Evolutionary conservation across 768 basidiomycete species (phyloP).

Genomic region (Rhodotorula kratochvilovae): DNA sequence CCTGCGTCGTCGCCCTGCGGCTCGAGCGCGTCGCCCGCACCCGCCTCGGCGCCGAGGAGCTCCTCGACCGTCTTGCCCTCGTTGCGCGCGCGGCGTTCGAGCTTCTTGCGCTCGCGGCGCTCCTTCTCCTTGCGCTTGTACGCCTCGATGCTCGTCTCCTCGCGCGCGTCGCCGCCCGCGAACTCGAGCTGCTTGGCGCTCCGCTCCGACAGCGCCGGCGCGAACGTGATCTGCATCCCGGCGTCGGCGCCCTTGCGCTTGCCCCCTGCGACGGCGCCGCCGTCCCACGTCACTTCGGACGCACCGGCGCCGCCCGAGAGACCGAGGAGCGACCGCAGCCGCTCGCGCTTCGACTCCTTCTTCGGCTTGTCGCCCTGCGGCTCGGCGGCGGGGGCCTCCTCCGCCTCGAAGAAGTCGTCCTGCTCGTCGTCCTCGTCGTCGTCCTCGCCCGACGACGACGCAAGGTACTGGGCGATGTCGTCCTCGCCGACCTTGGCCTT

Average conservation of each 20-base stretch:
- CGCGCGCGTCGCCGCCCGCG: slow-evolving; percentile 48
- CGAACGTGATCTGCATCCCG: slow-evolving; percentile 95
- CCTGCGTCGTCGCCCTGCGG: slow-evolving; percentile 35
- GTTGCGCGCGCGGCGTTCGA: slow-evolving; percentile 55
- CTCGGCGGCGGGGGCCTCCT: slow-evolving; percentile 50
- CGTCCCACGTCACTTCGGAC: slow-evolving; percentile 32
- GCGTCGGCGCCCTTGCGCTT: slow-evolving; percentile 46
- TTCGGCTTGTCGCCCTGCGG: slow-evolving; percentile 46
- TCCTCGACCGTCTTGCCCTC: slow-evolving; percentile 38
- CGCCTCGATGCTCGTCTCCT: slow-evolving; percentile 83
- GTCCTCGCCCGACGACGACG: slow-evolving; percentile 62
- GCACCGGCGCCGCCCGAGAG: slow-evolving; percentile 26
- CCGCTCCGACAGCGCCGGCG: slow-evolving; percentile 65
- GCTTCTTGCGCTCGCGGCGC: slow-evolving; percentile 76
- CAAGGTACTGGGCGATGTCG: slow-evolving; percentile 77
- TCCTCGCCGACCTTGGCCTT: slow-evolving; percentile 71
- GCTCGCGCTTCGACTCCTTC: slow-evolving; percentile 37
- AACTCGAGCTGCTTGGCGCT: slow-evolving; percentile 42
- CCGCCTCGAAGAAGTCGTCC: slow-evolving; percentile 67
- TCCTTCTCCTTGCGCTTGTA: slow-evolving; percentile 88
- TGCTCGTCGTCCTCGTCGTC: slow-evolving; percentile 52
- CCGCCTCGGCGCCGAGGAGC: slow-evolving; percentile 39
- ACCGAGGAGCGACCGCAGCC: slow-evolving; percentile 31
- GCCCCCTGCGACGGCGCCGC: slow-evolving; percentile 6
- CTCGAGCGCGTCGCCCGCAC: slow-evolving; percentile 19